phyloP scores from a whole-genome alignment of 441 rosid genomes.

The Caryocar brasiliense region DNA sequence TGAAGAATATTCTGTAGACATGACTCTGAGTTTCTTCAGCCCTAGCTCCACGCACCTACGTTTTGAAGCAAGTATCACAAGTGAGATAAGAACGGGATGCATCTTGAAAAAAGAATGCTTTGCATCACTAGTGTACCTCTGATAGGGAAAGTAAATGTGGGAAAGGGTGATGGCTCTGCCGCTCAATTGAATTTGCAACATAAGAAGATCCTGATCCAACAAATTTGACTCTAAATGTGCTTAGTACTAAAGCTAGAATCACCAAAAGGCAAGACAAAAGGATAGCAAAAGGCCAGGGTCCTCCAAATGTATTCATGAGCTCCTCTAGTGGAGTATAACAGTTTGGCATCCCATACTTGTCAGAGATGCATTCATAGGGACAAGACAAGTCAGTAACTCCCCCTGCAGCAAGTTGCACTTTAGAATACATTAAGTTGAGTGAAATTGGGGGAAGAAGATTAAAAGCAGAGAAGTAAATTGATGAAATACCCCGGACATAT shows the following conservation, averaged over 20 bases:
- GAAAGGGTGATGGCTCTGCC: constrained; percentile 51
- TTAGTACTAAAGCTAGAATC: constrained; percentile 60
- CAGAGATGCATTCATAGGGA: constrained; percentile 85
- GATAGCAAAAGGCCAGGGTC: constrained; percentile 76
- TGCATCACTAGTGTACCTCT: constrained; percentile 46
- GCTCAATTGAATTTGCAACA: constrained; percentile 53
- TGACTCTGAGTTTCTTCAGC: constrained; percentile 95
- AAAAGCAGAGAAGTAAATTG: constrained; percentile 2
- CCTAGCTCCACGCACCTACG: constrained; percentile 84
- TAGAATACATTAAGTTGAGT: constrained; percentile 1
- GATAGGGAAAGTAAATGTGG: constrained; percentile 89
- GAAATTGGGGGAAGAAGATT: neutral
- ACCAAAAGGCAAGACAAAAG: constrained; percentile 60
- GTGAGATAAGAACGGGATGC: constrained; percentile 7
- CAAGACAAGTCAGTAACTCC: constrained; percentile 63
- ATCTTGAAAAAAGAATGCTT: constrained; percentile 10
- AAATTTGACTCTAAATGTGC: constrained; percentile 61
- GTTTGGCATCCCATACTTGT: constrained; percentile 91
- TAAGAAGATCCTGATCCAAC: constrained; percentile 51
- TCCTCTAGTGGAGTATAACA: constrained; percentile 97
- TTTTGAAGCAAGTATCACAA: constrained; percentile 13
- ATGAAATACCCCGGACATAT: constrained; percentile 65
- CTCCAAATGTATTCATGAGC: constrained; percentile 85
- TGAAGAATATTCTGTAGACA: constrained; percentile 83
- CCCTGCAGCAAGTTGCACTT: constrained; percentile 42